Conservation (phyloP, 2,329 filamentous ascomycete genomes). For the Colletotrichum sp. region DNA sequence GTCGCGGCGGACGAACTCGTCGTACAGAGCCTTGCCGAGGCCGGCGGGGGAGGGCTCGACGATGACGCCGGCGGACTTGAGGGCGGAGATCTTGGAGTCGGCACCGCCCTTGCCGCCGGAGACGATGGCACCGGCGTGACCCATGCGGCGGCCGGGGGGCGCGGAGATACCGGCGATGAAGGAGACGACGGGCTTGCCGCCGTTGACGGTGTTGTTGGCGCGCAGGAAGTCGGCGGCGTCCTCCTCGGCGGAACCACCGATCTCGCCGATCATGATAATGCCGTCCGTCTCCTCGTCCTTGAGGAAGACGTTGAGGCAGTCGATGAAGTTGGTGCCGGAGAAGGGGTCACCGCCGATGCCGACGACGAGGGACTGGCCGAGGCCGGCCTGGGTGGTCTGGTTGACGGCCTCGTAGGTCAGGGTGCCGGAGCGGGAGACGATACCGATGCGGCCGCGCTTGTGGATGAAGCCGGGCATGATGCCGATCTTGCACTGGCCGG, state of each 20-base stretch:
- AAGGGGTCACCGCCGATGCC: constrained; percentile 99
- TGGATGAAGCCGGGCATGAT: constrained; percentile 99
- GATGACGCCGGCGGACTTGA: constrained; percentile 91
- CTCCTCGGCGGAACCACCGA: constrained; percentile 96
- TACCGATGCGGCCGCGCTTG: constrained; percentile 98
- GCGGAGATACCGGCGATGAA: constrained; percentile 99
- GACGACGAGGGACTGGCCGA: constrained; percentile 97
- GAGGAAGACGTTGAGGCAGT: constrained; percentile 97
- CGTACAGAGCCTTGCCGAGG: constrained; percentile 91
- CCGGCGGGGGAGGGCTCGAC: constrained; percentile 93
- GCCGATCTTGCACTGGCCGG: constrained; percentile 98
- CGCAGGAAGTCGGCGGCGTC: constrained; percentile 97
- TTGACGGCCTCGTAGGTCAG: constrained; percentile 99
- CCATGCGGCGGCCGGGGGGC: constrained; percentile 95
- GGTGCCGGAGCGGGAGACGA: constrained; percentile 97
- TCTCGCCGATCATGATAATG: constrained; percentile 99
- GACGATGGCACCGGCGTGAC: constrained; percentile 97
- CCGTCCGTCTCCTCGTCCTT: constrained; percentile 96
- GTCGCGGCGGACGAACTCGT: constrained; percentile 95
- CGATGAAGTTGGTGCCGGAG: constrained; percentile 99
- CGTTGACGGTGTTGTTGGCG: constrained; percentile 85
- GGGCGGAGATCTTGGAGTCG: constrained; percentile 95
- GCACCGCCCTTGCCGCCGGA: constrained; percentile 97
- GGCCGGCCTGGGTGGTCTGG: constrained; percentile 96
- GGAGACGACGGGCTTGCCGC: constrained; percentile 90